A percentile compares a stretch with the other conserved stretches of the same genome.
These are phyloP conservation scores for Daedalea quercina DNA, from an alignment of 768 basidiomycete species.

Conservation along the genomic window DNA sequence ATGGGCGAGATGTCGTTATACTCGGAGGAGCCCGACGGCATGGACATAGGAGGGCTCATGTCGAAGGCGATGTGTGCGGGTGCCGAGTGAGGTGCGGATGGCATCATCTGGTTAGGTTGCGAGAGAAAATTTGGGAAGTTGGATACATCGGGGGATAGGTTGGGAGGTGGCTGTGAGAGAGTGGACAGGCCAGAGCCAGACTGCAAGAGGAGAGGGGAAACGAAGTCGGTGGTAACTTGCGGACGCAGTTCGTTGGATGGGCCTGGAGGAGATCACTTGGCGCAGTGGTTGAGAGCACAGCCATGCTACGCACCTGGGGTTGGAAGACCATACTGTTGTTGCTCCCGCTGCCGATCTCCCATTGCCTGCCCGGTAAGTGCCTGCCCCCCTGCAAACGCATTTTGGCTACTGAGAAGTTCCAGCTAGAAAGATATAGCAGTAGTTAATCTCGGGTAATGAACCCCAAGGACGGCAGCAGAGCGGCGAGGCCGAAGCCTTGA, in stretches of 20 bases:
- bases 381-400: slow-evolving; percentile 25
- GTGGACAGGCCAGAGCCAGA: slow-evolving; percentile 18
- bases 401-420: slow-evolving; percentile 28
- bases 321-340: slow-evolving; percentile 44
- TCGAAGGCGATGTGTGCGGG: slow-evolving; percentile 70
- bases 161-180: slow-evolving; percentile 9
- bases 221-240: slow-evolving; percentile 48
- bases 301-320: slow-evolving; percentile 50
- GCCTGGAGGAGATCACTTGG: slow-evolving; percentile 27
- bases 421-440: slow-evolving; percentile 13
- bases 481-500: not conserved
- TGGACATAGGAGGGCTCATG: slow-evolving; percentile 23
- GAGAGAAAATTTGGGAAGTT: slow-evolving; percentile 12
- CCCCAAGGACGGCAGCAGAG: not conserved
- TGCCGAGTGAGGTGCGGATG: slow-evolving; percentile 42
- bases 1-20: slow-evolving; percentile 68
- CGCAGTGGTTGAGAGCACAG: not conserved
- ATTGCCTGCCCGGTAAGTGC: slow-evolving; percentile 24
- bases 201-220: slow-evolving; percentile 55
- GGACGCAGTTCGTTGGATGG: slow-evolving; percentile 63
- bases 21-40: slow-evolving; percentile 37
- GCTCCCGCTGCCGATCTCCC: slow-evolving; percentile 20
- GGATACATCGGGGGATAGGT: not conserved
- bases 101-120: slow-evolving; percentile 21
- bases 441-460: no score